These are phyloP conservation scores for Hyaloscypha hepaticicola DNA, from an alignment of 495 filamentous ascomycete species.

Conservation along the genomic window DNA sequence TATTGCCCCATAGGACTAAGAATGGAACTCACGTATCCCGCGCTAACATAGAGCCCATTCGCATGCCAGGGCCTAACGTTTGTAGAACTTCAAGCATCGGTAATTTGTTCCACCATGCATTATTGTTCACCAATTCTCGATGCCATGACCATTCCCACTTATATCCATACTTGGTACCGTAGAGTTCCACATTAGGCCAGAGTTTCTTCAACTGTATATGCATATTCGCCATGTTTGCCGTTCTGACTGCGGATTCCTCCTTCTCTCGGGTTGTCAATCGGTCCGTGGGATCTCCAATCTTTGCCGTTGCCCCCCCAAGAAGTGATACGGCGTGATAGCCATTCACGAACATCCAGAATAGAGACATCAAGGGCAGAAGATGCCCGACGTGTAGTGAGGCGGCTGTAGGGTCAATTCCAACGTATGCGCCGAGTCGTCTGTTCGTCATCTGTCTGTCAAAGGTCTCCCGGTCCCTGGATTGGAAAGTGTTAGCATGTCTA, in stretches of 20 bases:
- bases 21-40: slow-evolving; percentile 74
- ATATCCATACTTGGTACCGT: slow-evolving; percentile 62
- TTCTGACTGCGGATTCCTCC: slow-evolving; percentile 52
- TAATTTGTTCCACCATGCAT: slow-evolving; percentile 70
- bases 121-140: slow-evolving; percentile 73
- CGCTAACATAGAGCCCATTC: slow-evolving; percentile 82
- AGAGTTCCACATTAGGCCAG: slow-evolving; percentile 66
- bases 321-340: slow-evolving; percentile 73
- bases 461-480: slow-evolving; percentile 55
- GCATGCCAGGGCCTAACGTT: slow-evolving; percentile 65
- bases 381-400: slow-evolving; percentile 90
- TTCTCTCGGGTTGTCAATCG: slow-evolving; percentile 65
- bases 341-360: slow-evolving; percentile 90
- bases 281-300: slow-evolving; percentile 85
- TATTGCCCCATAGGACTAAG: not conserved
- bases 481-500: slow-evolving; percentile 26
- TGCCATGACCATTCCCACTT: slow-evolving; percentile 58
- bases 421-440: slow-evolving; percentile 76
- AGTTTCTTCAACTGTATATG: slow-evolving; percentile 78
- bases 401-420: slow-evolving; percentile 91
- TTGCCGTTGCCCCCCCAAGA: slow-evolving; percentile 81
- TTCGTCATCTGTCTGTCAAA: slow-evolving; percentile 67
- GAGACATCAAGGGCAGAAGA: slow-evolving; percentile 87
- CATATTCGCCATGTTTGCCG: slow-evolving; percentile 72
- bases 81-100: slow-evolving; percentile 70